These are phyloP conservation scores for Diaporthe capsici DNA, from an alignment of 2,329 filamentous ascomycete genomes.

Conservation along the genomic window DNA sequence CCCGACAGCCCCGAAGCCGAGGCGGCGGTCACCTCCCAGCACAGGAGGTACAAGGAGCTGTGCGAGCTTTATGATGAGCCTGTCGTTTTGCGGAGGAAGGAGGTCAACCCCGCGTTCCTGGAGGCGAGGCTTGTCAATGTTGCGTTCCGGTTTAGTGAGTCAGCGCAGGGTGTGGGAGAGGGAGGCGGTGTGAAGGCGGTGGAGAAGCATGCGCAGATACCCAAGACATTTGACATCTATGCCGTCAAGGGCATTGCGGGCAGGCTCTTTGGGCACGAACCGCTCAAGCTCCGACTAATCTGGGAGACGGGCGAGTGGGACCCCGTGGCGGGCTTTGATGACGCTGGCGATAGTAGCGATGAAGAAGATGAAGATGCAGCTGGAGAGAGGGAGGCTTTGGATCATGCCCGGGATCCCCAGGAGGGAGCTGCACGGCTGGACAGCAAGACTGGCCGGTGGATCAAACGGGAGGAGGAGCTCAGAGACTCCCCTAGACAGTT, in stretches of 20 bases:
- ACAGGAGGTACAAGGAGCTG: constrained; percentile 81
- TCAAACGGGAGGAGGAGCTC: constrained; percentile 85
- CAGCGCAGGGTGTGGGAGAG: constrained; percentile 9
- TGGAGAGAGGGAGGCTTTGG: constrained; percentile 50
- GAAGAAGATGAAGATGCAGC: constrained; percentile 62
- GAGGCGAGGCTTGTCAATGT: constrained; percentile 83
- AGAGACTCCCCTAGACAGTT: constrained; percentile 84
- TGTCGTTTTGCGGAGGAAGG: constrained; percentile 67
- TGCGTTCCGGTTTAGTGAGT: constrained; percentile 42
- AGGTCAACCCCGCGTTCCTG: constrained; percentile 82
- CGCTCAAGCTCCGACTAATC: constrained; percentile 76
- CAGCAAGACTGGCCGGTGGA: constrained; percentile 70
- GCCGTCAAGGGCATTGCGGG: constrained; percentile 84
- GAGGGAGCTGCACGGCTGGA: constrained; percentile 37
- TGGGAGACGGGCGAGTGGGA: constrained; percentile 96
- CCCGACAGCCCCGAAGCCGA: constrained; percentile 64
- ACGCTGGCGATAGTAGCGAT: constrained; percentile 67
- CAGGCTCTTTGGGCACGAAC: constrained; percentile 75
- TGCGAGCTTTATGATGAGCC: constrained; percentile 84
- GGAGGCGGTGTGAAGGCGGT: constrained; percentile 1
- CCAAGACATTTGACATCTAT: constrained; percentile 85
- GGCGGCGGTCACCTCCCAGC: constrained; percentile 68
- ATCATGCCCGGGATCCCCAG: constrained; percentile 44
- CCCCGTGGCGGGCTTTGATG: constrained; percentile 76
- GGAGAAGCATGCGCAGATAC: constrained; percentile 68